Evolutionary conservation across 805 yeast genomes (phyloP).

Genomic region (Suhomyces prunicola): DNA sequence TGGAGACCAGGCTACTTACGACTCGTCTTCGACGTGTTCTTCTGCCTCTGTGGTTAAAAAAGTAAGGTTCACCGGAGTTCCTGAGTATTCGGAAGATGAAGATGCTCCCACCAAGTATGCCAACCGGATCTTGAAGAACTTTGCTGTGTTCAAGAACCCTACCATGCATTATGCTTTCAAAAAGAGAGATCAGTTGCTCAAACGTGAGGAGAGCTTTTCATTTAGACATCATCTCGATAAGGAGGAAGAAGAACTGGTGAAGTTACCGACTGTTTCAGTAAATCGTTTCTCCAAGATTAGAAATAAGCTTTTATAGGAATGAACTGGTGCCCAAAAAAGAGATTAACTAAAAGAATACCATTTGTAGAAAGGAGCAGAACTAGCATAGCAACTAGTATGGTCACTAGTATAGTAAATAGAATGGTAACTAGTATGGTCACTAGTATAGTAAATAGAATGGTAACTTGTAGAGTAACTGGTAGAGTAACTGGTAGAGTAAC

Average conservation of each 20-base stretch:
- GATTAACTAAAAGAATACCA: no score
- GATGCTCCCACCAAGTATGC: slow-evolving; percentile 50
- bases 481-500: no score
- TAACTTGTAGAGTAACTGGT: no score
- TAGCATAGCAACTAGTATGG: no score
- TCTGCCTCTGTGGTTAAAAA: slow-evolving; percentile 27
- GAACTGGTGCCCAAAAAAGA: no score
- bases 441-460: no score
- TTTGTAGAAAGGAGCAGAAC: no score
- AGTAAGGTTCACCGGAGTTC: slow-evolving; percentile 53
- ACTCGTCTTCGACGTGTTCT: slow-evolving; percentile 11
- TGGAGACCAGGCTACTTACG: background rate
- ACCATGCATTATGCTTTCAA: slow-evolving; percentile 14
- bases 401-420: background rate
- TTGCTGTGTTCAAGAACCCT: slow-evolving; percentile 29
- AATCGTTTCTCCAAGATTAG: slow-evolving; percentile 19
- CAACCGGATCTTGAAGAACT: slow-evolving; percentile 34
- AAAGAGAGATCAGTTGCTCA: slow-evolving; percentile 35
- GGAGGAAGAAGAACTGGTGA: slow-evolving; percentile 1
- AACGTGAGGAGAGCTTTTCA: slow-evolving; percentile 38
- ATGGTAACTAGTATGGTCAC: no score
- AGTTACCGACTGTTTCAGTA: background rate
- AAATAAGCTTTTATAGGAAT: slow-evolving; percentile 14
- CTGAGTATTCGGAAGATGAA: slow-evolving; percentile 49
- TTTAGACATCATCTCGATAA: slow-evolving; percentile 21